phyloP scores from a whole-genome alignment of 129 eudicot species.

The Dittrichia graveolens region DNA sequence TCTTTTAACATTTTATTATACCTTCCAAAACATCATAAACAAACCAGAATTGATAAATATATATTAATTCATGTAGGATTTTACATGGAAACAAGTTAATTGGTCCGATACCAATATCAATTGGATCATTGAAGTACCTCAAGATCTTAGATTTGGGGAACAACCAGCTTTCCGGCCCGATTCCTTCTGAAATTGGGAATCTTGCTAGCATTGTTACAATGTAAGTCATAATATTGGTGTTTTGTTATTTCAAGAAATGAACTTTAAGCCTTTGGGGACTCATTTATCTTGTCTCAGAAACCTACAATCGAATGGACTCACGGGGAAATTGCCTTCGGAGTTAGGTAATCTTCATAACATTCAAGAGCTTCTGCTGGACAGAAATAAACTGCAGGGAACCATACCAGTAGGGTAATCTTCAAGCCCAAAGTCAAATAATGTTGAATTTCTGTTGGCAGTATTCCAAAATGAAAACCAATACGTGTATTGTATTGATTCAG shows the following conservation, averaged over 20 bases:
- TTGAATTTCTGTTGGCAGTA: conserved; percentile 6
- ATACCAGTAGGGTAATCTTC: conserved; percentile 56
- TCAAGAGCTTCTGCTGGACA: conserved; percentile 79
- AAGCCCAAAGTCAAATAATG: conserved; percentile 22
- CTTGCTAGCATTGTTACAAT: conserved; percentile 52
- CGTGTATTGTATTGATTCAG: conserved; percentile 30
- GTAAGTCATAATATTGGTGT: conserved; percentile 43
- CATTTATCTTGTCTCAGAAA: conserved; percentile 49
- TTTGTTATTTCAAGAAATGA: background rate
- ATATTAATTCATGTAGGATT: conserved; percentile 43
- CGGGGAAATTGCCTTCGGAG: conserved; percentile 72
- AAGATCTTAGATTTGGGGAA: conserved; percentile 80
- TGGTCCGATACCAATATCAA: conserved; percentile 85
- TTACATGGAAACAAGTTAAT: conserved; percentile 76
- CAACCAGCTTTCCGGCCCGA: conserved; percentile 82
- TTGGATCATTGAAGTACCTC: conserved; percentile 71
- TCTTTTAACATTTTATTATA: conserved; percentile 16
- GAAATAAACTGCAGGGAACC: conserved; percentile 73
- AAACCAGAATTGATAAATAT: background rate
- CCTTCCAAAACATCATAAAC: background rate
- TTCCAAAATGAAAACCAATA: background rate
- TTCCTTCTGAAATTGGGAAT: conserved; percentile 82
- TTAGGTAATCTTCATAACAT: conserved; percentile 69
- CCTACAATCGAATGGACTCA: conserved; percentile 83
- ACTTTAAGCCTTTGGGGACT: conserved; percentile 20